Percentiles rank a stretch among this genome's conserved stretches.
Conservation (phyloP, 164 flowering plant species). For the Hamamelis virginiana region DNA sequence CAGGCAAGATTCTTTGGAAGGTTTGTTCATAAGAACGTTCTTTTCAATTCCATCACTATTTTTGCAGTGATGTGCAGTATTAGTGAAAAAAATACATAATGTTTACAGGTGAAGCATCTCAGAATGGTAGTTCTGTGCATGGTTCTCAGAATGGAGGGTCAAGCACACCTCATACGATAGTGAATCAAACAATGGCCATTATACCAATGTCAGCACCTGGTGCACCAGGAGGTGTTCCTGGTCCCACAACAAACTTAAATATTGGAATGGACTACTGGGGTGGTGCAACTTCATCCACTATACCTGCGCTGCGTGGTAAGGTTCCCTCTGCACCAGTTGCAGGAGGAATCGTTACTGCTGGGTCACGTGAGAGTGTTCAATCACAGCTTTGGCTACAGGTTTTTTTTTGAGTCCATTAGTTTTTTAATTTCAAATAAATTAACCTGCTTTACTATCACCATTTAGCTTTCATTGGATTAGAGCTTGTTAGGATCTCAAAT, state of each 20-base stretch:
- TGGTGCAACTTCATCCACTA: constrained; percentile 47
- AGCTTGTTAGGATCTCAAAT: too few species aligned
- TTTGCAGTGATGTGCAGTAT: neutral
- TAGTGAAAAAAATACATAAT: neutral
- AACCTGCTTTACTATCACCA: too few species aligned
- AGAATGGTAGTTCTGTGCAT: constrained; percentile 51
- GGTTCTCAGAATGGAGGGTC: constrained; percentile 62
- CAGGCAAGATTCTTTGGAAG: constrained; percentile 66
- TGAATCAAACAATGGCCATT: constrained; percentile 53
- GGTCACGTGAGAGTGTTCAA: constrained; percentile 68
- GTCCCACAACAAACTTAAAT: constrained; percentile 90
- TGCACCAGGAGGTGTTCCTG: constrained; percentile 58
- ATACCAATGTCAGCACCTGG: constrained; percentile 56
- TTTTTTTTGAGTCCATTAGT: neutral
- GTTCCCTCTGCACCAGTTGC: constrained; percentile 59
- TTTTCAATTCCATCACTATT: neutral
- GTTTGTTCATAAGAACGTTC: constrained; percentile 28
- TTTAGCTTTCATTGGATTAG: too few species aligned
- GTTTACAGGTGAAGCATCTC: constrained; percentile 62
- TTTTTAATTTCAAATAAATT: too few species aligned
- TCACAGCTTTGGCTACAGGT: constrained; percentile 87
- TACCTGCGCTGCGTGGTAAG: constrained; percentile 68
- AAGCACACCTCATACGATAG: constrained; percentile 40
- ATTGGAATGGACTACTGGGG: constrained; percentile 99
- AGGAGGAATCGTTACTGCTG: constrained; percentile 59